Conservation (phyloP, 352 stramenopile species). For the Phytophthora hibernalis region DNA sequence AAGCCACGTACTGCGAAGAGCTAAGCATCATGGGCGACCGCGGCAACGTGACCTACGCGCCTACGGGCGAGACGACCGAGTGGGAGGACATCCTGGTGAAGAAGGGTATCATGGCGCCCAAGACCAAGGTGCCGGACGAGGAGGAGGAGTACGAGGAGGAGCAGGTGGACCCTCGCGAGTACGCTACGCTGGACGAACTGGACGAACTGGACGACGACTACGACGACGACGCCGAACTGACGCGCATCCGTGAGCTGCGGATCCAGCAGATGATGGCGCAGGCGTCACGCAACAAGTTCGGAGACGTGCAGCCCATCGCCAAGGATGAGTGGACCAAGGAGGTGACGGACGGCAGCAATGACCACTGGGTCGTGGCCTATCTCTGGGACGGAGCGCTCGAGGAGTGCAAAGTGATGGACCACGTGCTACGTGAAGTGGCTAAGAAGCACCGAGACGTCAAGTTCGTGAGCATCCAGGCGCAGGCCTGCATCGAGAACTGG, state of each 20-base stretch:
- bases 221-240: constrained; percentile 81
- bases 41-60: constrained; percentile 86
- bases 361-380: constrained; percentile 91
- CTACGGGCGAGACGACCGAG: constrained; percentile 90
- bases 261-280: constrained; percentile 90
- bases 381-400: constrained; percentile 90
- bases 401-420: constrained; percentile 93
- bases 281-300: constrained; percentile 87
- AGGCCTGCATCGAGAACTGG: constrained; percentile 94
- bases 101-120: constrained; percentile 88
- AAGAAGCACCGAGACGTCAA: constrained; percentile 92
- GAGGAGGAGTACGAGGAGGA: constrained; percentile 76
- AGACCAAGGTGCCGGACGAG: constrained; percentile 88
- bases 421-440: constrained; percentile 83
- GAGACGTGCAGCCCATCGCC: constrained; percentile 89
- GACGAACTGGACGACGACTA: constrained; percentile 91
- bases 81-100: constrained; percentile 92
- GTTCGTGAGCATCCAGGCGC: constrained; percentile 93
- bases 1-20: constrained; percentile 6
- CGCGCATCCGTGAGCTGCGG: constrained; percentile 82
- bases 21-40: constrained; percentile 59
- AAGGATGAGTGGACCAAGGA: constrained; percentile 94
- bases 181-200: constrained; percentile 86
- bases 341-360: constrained; percentile 91
- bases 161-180: constrained; percentile 73